phyloP scores from a whole-genome alignment of 768 basidiomycete species.

The Jaapia argillacea region DNA sequence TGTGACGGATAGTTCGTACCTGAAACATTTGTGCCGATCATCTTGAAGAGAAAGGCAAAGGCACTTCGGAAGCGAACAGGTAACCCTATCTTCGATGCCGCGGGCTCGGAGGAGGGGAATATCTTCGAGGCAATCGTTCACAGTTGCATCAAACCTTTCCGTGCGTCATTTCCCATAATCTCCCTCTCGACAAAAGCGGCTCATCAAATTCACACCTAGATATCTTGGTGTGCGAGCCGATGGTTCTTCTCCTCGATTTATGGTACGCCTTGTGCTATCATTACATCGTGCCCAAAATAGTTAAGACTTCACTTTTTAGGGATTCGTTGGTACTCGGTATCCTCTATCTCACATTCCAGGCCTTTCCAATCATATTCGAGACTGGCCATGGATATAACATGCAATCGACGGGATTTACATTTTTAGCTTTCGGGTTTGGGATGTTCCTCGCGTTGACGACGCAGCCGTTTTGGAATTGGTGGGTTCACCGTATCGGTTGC shows the following conservation, averaged over 20 bases:
- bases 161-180: constrained; percentile 33
- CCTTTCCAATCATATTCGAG: constrained; percentile 41
- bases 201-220: constrained; percentile 24
- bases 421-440: constrained; percentile 41
- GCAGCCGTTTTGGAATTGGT: constrained; percentile 37
- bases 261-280: constrained; percentile 39
- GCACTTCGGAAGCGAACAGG: no score
- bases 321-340: constrained; percentile 31
- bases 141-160: constrained; percentile 64
- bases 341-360: constrained; percentile 45
- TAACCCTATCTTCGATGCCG: neutral
- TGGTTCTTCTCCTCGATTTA: constrained; percentile 61
- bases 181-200: neutral
- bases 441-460: constrained; percentile 27
- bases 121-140: constrained; percentile 38
- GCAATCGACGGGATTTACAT: constrained; percentile 38
- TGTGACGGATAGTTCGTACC: constrained; percentile 59
- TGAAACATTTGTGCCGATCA: constrained; percentile 59
- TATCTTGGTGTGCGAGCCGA: constrained; percentile 55
- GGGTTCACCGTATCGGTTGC: no score
- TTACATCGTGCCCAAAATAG: neutral
- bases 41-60: constrained; percentile 45
- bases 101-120: constrained; percentile 23
- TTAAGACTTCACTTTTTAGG: constrained; percentile 15
- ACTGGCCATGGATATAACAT: constrained; percentile 39